These are phyloP conservation scores for Trichoderma hamatum DNA, from an alignment of 2,329 filamentous ascomycete genomes.

Conservation along the genomic window DNA sequence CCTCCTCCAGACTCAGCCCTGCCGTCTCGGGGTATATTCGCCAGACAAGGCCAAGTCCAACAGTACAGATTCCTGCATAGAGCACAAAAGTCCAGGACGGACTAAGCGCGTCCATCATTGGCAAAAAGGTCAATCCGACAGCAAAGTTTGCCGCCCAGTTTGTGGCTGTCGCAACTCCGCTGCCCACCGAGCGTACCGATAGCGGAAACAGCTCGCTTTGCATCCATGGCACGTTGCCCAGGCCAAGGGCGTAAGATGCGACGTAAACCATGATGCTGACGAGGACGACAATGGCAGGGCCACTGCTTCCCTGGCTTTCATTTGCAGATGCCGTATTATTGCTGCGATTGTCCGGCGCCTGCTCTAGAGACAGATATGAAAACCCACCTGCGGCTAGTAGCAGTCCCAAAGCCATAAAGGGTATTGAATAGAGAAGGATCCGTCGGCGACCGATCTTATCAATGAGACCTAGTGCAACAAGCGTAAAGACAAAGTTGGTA, in stretches of 20 bases:
- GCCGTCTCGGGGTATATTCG: constrained; percentile 84
- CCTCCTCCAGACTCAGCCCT: constrained; percentile 79
- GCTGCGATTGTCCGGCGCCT: constrained; percentile 31
- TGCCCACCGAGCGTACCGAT: constrained; percentile 71
- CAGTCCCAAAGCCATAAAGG: constrained; percentile 78
- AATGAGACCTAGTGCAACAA: constrained; percentile 74
- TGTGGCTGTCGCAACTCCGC: constrained; percentile 74
- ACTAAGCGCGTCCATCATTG: constrained; percentile 77
- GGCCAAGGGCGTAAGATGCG: constrained; percentile 79
- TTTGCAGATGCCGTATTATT: constrained; percentile 27
- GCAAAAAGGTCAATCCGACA: constrained; percentile 83
- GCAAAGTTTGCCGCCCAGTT: constrained; percentile 89
- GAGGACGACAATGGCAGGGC: constrained; percentile 64
- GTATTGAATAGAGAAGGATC: constrained; percentile 81
- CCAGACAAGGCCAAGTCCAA: constrained; percentile 71
- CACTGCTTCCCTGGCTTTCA: constrained; percentile 30
- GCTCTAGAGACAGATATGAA: constrained; percentile 58
- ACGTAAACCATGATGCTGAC: constrained; percentile 81
- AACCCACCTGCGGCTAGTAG: constrained; percentile 74
- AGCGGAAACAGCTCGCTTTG: constrained; percentile 90
- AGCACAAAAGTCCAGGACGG: constrained; percentile 77
- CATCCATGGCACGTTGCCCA: constrained; percentile 96
- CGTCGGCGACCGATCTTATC: constrained; percentile 78
- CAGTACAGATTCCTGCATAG: constrained; percentile 73
- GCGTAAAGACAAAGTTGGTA: constrained; percentile 80